Conservation (phyloP, 768 basidiomycete species). For the Trametes cinnabarina region DNA sequence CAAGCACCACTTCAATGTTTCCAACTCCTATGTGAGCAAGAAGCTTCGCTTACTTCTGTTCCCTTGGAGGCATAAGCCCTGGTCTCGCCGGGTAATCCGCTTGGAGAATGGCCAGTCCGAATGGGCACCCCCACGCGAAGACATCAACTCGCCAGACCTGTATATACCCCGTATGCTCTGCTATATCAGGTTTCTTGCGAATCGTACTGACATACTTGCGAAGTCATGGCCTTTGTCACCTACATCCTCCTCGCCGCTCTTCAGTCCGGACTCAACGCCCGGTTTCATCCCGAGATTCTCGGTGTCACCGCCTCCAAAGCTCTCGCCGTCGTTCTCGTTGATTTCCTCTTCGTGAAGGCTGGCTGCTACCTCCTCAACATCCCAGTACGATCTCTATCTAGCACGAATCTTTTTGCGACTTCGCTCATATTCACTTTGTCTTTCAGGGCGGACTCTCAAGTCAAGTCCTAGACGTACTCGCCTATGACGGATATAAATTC, state of each 20-base stretch:
- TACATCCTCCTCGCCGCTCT: conserved; percentile 90
- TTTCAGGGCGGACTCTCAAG: conserved; percentile 46
- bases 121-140: conserved; percentile 88
- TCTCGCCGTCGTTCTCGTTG: conserved; percentile 78
- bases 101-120: conserved; percentile 67
- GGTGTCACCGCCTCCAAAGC: conserved; percentile 85
- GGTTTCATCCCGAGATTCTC: conserved; percentile 87
- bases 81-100: conserved; percentile 68
- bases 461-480: conserved; percentile 78
- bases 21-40: conserved; percentile 89
- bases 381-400: conserved; percentile 20
- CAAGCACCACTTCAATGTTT: conserved; percentile 94
- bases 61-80: conserved; percentile 91
- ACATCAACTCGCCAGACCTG: conserved; percentile 93
- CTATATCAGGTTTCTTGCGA: background rate
- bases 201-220: background rate
- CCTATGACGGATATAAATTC: conserved; percentile 97
- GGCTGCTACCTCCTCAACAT: conserved; percentile 95
- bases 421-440: background rate
- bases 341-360: conserved; percentile 85
- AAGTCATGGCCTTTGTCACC: conserved; percentile 96
- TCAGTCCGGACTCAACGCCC: conserved; percentile 74
- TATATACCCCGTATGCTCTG: conserved; percentile 81
- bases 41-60: conserved; percentile 90
- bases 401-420: too few species aligned